Evolutionary conservation across 148 eudicot genomes (phyloP).

Genomic region (Fagopyrum homotropicum): DNA sequence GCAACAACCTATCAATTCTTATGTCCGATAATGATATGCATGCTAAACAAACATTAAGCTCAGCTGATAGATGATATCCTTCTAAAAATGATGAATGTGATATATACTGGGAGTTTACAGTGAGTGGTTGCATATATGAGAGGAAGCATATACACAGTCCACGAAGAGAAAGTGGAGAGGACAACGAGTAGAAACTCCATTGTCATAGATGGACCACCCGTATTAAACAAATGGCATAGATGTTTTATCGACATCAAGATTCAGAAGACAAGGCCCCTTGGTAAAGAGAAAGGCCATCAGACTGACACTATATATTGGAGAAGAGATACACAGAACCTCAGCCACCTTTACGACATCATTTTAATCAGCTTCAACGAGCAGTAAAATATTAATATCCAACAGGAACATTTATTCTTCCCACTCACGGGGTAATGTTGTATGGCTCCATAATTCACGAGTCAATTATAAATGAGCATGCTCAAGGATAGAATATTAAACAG

Average conservation of each 20-base stretch:
- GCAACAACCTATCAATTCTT: too few relatives aligned
- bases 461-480: background rate
- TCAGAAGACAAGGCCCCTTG: background rate
- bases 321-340: background rate
- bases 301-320: background rate
- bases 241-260: background rate
- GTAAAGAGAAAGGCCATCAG: background rate
- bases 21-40: too few relatives aligned
- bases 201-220: background rate
- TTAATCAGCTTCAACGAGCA: constrained; percentile 4
- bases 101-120: background rate
- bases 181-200: background rate
- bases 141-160: background rate
- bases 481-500: background rate
- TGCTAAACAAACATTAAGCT: background rate
- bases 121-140: background rate
- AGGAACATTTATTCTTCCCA: background rate
- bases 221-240: background rate
- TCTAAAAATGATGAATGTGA: background rate
- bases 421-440: background rate
- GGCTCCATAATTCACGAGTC: background rate
- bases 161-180: background rate
- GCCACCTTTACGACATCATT: background rate
- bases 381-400: background rate
- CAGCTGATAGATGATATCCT: background rate